phyloP scores from a whole-genome alignment of 345 rosid genomes.

The Ceriops tagal region DNA sequence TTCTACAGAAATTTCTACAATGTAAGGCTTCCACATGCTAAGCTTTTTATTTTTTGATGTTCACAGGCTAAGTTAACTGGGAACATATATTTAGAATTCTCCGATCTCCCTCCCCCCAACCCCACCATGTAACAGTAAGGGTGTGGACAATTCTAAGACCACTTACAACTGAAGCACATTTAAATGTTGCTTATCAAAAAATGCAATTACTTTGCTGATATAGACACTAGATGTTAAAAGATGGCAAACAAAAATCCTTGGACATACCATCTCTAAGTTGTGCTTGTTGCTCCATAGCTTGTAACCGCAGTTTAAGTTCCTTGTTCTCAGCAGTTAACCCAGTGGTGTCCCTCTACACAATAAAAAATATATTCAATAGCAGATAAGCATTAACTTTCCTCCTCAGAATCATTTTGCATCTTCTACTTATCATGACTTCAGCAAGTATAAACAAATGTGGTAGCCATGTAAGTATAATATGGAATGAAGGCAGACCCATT shows the following conservation, averaged over 20 bases:
- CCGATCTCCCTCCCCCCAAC: too few relatives aligned
- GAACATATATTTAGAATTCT: too few relatives aligned
- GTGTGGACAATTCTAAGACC: too few relatives aligned
- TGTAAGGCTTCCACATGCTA: too few relatives aligned
- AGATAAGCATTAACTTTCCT: not conserved
- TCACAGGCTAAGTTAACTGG: too few relatives aligned
- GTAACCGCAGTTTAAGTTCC: conserved; percentile 65
- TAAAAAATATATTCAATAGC: not conserved
- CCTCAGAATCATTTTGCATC: not conserved
- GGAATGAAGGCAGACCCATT: not conserved
- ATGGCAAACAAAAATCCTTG: not conserved
- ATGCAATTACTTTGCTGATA: not conserved
- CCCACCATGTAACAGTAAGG: too few relatives aligned
- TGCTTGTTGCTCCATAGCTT: conserved; percentile 74
- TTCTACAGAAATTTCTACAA: too few relatives aligned
- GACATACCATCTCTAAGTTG: conserved; percentile 65
- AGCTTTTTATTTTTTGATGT: too few relatives aligned
- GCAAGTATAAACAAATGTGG: not conserved
- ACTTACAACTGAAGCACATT: too few relatives aligned
- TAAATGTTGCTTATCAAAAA: too few relatives aligned
- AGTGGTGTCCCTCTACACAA: conserved; percentile 56
- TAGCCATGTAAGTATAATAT: not conserved
- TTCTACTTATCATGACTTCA: not conserved
- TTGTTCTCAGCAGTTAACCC: conserved; percentile 63
- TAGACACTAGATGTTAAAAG: not conserved